Evolutionary conservation across 805 yeast genomes (phyloP), one percentile per base, ranked within the genome.

Genomic region (Wickerhamiella dianesei): DNA sequence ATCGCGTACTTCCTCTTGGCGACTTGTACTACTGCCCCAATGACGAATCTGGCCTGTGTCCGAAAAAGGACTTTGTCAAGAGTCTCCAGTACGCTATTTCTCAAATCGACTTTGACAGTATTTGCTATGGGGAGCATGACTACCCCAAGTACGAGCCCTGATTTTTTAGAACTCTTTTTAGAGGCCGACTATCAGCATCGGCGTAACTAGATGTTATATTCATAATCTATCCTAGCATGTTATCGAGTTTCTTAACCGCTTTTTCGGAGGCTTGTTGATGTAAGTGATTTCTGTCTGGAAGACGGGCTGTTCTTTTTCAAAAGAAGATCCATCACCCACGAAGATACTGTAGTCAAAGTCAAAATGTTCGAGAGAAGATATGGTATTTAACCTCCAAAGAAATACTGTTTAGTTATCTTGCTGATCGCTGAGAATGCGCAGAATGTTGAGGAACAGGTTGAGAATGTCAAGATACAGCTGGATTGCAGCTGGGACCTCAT

Each of bases 401-500:
- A 25, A 25, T 25, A 25, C 32, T 6, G 19, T 14, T 17, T 25
- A 46, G 17, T 46, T 46, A 22, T 47, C 49, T 16, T 56, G 20
- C 17, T n/a, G 44, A 53, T 54, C 47, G 52, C 60, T 62, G 41
- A 84, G 65, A 37, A 85, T 72, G 51, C 94, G 70, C 60, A 86
- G 71, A 50, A 87, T 78, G 64, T 76, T 77, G 53, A 86, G 61
- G 68, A 86, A 87, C 64, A 86, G 70, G 64, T 86, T 86, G 64
- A 87, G 69, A 42, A 85, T 75, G 61, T 86, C 96, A 69, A 86
- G 71, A 62, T 87, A 86, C 51, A 87, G 71, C 54, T 76, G 67
- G 59, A 87, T 77, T 14, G 89, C 77, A 44, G 94, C 89, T 37
- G 77, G 73, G n/a, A 86, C 73, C 58, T 84, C 95, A 55, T 87